These are phyloP conservation scores for Candida sphagnicola DNA, from an alignment of 805 yeast species.

Conservation along the genomic window DNA sequence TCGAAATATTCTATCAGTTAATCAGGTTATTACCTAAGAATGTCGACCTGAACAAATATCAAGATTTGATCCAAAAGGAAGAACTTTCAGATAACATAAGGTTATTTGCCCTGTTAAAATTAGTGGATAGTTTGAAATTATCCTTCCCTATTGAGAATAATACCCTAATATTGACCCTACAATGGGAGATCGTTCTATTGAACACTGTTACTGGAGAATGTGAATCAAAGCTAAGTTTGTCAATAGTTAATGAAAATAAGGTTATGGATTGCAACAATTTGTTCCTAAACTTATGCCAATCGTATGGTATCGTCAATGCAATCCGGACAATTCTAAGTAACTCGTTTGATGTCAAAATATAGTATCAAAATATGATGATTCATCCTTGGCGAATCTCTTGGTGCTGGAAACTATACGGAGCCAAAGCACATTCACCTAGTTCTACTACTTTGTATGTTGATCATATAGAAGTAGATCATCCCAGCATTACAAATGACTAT, in stretches of 20 bases:
- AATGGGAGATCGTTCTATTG: conserved; percentile 22
- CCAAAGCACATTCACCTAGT: background rate
- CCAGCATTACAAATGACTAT: no score
- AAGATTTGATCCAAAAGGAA: conserved; percentile 7
- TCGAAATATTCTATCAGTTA: conserved; percentile 17
- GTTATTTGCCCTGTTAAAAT: conserved; percentile 17
- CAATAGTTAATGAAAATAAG: conserved; percentile 7
- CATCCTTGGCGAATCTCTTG: background rate
- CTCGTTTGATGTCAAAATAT: conserved; percentile 10
- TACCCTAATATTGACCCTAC: conserved; percentile 8
- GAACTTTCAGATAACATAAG: conserved; percentile 14
- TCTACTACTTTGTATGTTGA: no score
- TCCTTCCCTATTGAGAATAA: conserved; percentile 1
- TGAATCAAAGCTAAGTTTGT: conserved; percentile 14
- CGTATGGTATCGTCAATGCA: conserved; percentile 23
- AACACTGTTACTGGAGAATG: conserved; percentile 21
- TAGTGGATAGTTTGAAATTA: conserved; percentile 16
- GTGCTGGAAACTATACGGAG: no score
- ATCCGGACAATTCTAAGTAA: conserved; percentile 20
- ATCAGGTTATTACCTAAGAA: conserved; percentile 13
- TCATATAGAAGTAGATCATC: no score
- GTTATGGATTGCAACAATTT: conserved; percentile 9
- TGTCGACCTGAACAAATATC: conserved; percentile 13
- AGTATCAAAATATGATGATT: background rate
- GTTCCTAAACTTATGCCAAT: conserved; percentile 17